Percentiles rank a stretch among this genome's conserved stretches.
Evolutionary conservation across 192 early-diverging fungal genomes (phyloP).

Genomic region (Coemansia aciculifera): DNA sequence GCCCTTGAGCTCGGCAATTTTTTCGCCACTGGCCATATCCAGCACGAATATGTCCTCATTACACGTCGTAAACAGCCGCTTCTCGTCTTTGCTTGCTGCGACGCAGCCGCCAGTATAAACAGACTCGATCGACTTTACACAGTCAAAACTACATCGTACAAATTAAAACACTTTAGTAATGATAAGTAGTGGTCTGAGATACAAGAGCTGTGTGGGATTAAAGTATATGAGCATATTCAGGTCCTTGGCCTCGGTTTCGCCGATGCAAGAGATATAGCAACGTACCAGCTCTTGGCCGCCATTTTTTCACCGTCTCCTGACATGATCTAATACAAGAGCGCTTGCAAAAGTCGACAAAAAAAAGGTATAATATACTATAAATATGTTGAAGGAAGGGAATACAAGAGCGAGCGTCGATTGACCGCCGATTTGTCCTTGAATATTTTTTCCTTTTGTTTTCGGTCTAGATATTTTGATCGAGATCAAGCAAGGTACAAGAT

Average conservation of each 20-base stretch:
- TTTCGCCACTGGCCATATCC: slow-evolving; percentile 66
- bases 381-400: background rate
- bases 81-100: slow-evolving; percentile 64
- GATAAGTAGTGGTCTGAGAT: slow-evolving; percentile 7
- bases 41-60: slow-evolving; percentile 82
- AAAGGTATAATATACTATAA: too few species aligned
- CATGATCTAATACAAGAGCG: slow-evolving; percentile 20
- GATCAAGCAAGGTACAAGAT: background rate
- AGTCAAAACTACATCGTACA: slow-evolving; percentile 63
- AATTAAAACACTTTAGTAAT: background rate
- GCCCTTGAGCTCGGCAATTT: slow-evolving; percentile 66
- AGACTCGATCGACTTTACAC: slow-evolving; percentile 77
- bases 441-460: background rate
- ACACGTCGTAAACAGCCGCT: slow-evolving; percentile 71
- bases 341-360: background rate
- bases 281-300: slow-evolving; percentile 51
- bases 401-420: background rate
- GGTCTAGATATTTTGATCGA: background rate
- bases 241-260: background rate
- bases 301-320: slow-evolving; percentile 20
- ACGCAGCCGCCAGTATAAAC: slow-evolving; percentile 91
- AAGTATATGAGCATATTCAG: background rate
- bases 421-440: background rate
- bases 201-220: background rate
- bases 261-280: background rate